Conservation (phyloP, 495 filamentous ascomycete species). For the Daldinia childiae region DNA sequence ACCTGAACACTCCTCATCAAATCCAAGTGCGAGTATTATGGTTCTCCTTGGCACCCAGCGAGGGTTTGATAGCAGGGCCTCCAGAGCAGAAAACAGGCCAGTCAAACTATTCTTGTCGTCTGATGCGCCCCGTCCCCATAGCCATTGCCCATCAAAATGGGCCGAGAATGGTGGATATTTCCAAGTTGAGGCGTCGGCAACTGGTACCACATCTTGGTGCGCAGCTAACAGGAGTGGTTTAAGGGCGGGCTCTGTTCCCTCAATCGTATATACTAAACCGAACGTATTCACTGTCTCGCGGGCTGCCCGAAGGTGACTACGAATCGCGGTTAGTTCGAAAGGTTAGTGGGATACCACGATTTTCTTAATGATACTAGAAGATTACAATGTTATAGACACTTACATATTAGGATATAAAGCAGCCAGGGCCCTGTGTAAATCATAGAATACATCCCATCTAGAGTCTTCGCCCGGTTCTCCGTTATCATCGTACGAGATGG, state of each 20-base stretch:
- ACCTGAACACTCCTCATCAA: conserved; percentile 73
- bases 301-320: conserved; percentile 47
- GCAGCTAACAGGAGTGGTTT: conserved; percentile 71
- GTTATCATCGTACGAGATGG: conserved; percentile 49
- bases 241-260: conserved; percentile 60
- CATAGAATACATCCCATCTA: conserved; percentile 51
- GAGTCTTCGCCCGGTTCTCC: conserved; percentile 48
- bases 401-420: conserved; percentile 49
- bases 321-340: conserved; percentile 8
- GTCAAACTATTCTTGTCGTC: conserved; percentile 77
- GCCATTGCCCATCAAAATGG: conserved; percentile 67
- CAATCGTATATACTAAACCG: conserved; percentile 68
- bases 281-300: conserved; percentile 68
- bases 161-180: conserved; percentile 70
- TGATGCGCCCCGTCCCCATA: conserved; percentile 70
- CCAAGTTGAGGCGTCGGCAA: conserved; percentile 66
- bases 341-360: neutral
- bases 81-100: conserved; percentile 66
- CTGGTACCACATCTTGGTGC: conserved; percentile 74
- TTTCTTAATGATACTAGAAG: neutral
- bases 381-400: conserved; percentile 9
- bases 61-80: conserved; percentile 63
- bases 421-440: conserved; percentile 45
- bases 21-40: conserved; percentile 70
- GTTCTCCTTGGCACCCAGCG: conserved; percentile 66